These are phyloP conservation scores for Biscutella laevigata DNA, from an alignment of 441 rosid species.

Conservation along the genomic window DNA sequence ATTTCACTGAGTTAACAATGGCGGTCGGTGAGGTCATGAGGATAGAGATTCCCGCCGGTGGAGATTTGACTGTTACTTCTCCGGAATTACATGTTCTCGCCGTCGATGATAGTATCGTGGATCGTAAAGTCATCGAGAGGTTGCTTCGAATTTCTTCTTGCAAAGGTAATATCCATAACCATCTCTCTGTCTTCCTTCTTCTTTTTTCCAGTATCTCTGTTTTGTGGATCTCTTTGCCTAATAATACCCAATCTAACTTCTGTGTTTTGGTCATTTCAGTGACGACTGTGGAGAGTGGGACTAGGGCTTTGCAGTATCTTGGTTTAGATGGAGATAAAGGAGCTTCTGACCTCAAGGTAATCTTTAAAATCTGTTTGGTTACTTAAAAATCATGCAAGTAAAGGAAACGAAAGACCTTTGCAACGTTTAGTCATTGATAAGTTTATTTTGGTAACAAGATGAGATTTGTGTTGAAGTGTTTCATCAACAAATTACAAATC, in stretches of 20 bases:
- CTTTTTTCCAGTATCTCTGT: not conserved
- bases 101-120: slow-evolving; percentile 75
- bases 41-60: slow-evolving; percentile 23
- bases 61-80: slow-evolving; percentile 17
- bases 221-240: not conserved
- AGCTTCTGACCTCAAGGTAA: slow-evolving; percentile 51
- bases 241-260: not conserved
- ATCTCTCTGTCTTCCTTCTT: not conserved
- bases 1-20: slow-evolving; percentile 17
- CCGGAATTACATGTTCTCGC: slow-evolving; percentile 89
- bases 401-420: not conserved
- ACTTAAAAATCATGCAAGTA: slow-evolving; percentile 8
- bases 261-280: slow-evolving; percentile 34
- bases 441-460: not conserved
- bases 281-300: slow-evolving; percentile 81
- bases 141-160: slow-evolving; percentile 69
- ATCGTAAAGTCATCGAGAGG: slow-evolving; percentile 68
- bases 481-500: not conserved
- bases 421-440: not conserved
- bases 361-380: slow-evolving; percentile 11
- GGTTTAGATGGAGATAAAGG: slow-evolving; percentile 76
- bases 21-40: slow-evolving; percentile 40
- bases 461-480: not conserved
- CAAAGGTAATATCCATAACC: slow-evolving; percentile 37
- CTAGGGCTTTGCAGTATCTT: slow-evolving; percentile 78